Evolutionary conservation across 257 asterid genomes (phyloP), one percentile per base, ranked within the genome.

Genomic region (Solanum rostratum): DNA sequence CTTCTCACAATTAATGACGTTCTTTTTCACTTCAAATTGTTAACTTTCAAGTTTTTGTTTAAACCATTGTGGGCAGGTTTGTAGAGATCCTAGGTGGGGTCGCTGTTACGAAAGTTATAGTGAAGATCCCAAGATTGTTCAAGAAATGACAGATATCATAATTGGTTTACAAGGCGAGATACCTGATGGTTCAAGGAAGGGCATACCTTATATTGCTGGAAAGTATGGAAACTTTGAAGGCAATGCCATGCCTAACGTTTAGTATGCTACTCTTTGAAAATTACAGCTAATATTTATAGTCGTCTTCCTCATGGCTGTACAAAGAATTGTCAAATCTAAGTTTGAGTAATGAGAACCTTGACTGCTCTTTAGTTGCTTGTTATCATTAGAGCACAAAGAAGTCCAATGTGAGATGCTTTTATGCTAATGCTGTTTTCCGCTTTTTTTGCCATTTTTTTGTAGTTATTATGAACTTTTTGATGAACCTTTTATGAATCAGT

Each of bases 21-120:
- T 78, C 78, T 69, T 78, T 78, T 78, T 78, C 57, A 50, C 27
- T 78, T 78, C 27, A 78, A 49, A 78, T 78, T 50, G 46, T 50
- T 2, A 78, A 78, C 78, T 69, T 69, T 18, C 27, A 78, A 50
- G 82, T 16, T 50, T 46, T 27, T 68, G 62, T 27, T 49, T 24
- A 76, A 49, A 24, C 6, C 43, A 62, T 82, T 29, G 84, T 50
- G 71, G 84, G 81, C 83, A 95, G 98, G 98, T 95, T 29, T 95
- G 98, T 88, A 88, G 98, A 90, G 98, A 95, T 90, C 98, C 98
- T 50, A 91, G 98, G 89, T 95, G 98, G 98, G 98, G 98, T 74
- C 91, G 98, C 85, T 95, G 98, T 90, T 95, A 95, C 13, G 98
- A 95, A 87, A 95, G 98, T 89, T 93, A 95, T 86, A 92, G 98